A percentile compares a stretch with the other conserved stretches of the same genome.
These are phyloP conservation scores for Striga asiatica DNA, from an alignment of 257 asterid genomes.

Conservation along the genomic window DNA sequence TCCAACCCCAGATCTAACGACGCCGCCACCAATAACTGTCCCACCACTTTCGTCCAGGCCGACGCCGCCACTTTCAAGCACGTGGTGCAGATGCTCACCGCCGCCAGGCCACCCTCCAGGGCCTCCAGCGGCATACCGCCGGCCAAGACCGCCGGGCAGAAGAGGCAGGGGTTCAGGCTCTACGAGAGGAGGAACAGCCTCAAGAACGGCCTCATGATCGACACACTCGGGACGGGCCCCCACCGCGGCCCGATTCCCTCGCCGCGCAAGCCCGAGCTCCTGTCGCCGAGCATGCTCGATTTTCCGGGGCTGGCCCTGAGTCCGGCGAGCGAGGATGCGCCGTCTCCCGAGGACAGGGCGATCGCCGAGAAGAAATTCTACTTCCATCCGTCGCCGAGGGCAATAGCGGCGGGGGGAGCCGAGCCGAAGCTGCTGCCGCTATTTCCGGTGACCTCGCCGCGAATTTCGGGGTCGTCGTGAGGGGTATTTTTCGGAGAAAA, in stretches of 20 bases:
- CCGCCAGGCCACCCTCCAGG: constrained; percentile 58
- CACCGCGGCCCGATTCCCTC: constrained; percentile 32
- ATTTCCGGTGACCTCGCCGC: constrained; percentile 77
- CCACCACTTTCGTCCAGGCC: constrained; percentile 85
- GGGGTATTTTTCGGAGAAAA: no score
- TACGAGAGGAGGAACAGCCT: constrained; percentile 73
- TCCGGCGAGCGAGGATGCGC: constrained; percentile 52
- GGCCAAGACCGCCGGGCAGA: constrained; percentile 47
- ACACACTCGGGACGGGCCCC: constrained; percentile 44
- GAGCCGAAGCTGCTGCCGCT: constrained; percentile 59
- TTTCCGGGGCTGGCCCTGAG: constrained; percentile 76
- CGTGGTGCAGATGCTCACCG: constrained; percentile 94
- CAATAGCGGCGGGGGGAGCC: constrained; percentile 27
- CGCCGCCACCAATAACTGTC: constrained; percentile 54
- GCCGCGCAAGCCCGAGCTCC: constrained; percentile 53
- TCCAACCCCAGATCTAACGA: constrained; percentile 69
- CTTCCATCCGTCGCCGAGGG: constrained; percentile 69
- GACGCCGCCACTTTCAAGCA: constrained; percentile 78
- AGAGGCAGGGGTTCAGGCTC: constrained; percentile 77
- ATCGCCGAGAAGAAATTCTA: constrained; percentile 89
- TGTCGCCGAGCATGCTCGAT: constrained; percentile 86
- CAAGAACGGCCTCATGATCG: constrained; percentile 74
- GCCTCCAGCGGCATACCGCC: constrained; percentile 52
- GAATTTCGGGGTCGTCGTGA: constrained; percentile 51
- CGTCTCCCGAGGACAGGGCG: constrained; percentile 55